Evolutionary conservation across 1,139 yeast species (phyloP).

Genomic region (Sugiyamaella pinicola): DNA sequence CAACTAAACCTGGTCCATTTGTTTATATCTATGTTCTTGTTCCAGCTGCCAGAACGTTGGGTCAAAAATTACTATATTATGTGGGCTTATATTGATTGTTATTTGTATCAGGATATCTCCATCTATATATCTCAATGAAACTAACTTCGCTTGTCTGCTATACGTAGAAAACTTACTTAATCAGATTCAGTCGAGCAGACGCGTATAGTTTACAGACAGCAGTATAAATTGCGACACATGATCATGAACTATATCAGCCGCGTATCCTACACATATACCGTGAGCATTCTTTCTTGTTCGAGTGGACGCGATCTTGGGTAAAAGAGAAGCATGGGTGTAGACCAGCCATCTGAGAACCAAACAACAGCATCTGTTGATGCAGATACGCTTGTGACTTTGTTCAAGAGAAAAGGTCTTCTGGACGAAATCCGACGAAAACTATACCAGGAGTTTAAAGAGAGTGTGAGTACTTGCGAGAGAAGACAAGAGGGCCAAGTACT

Average conservation of each 20-base stretch:
- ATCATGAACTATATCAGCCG: no score
- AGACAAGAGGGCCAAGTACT: background rate
- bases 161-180: no score
- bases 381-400: slow-evolving; percentile 26
- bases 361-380: slow-evolving; percentile 8
- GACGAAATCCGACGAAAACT: slow-evolving; percentile 37
- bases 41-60: slow-evolving; percentile 1
- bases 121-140: no score
- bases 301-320: background rate
- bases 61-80: slow-evolving; percentile 4
- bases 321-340: background rate
- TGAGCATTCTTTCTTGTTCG: no score
- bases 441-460: slow-evolving; percentile 36
- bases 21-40: slow-evolving; percentile 9
- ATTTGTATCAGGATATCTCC: no score
- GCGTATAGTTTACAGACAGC: no score
- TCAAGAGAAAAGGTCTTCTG: slow-evolving; percentile 40
- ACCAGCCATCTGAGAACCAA: background rate
- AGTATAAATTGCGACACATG: no score
- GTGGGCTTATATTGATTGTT: slow-evolving; percentile 4
- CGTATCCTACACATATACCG: no score
- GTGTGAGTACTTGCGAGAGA: slow-evolving; percentile 31
- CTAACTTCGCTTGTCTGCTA: no score
- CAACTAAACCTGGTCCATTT: slow-evolving; percentile 6
- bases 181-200: no score